Base-by-base conservation (phyloP, 139 green algal species). In the Chlamydomonas sp. region DNA sequence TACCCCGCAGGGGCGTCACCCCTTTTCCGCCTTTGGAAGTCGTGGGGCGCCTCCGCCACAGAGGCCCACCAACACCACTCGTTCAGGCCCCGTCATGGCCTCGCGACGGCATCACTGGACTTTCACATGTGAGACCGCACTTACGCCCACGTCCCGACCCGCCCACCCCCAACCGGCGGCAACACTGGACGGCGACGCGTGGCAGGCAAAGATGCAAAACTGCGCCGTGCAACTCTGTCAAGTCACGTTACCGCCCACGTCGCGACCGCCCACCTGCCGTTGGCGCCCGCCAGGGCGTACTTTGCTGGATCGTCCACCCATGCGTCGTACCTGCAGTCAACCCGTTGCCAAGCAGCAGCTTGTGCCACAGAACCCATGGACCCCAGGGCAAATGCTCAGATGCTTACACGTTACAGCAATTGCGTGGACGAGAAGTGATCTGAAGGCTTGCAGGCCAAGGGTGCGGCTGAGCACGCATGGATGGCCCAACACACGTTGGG, bases 281-380 rank as follows among this genome's bases (percentile, higher is more conserved):
- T 87, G 1, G 83, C 83, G 8, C 83, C 83, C 0, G 83, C 72
- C 12, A 87, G 73, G 2, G 83, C 83, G 61, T 81, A 87, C 14
- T 49, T 61, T 14, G 83, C 83, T 1, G 83, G 73, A 63, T 87
- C 83, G 62, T 87, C 71, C 2, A 87, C 60, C 83, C 83, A 87
- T 4, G 83, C 83, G 71, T 87, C 83, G 49, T 81, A 86, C 71
- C 82, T 86, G 71, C 8, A 8, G 67, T 1, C 2, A 20, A 15
- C 3, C 10, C 5, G 67, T 16, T 74, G 68, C 17, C 6, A 17
- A 20, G 68, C 68, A 74, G 10, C 12, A 15, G 67, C 10, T 5
- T 18, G 67, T 18, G 67, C 10, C 20, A n/a, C 3, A 5, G 8
- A 5, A 3, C 10, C 5, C 67, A 72, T n/a, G 10, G 12, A 15